Base-by-base conservation (phyloP, 306 rosid genomes). In the Cucumis hystrix region DNA sequence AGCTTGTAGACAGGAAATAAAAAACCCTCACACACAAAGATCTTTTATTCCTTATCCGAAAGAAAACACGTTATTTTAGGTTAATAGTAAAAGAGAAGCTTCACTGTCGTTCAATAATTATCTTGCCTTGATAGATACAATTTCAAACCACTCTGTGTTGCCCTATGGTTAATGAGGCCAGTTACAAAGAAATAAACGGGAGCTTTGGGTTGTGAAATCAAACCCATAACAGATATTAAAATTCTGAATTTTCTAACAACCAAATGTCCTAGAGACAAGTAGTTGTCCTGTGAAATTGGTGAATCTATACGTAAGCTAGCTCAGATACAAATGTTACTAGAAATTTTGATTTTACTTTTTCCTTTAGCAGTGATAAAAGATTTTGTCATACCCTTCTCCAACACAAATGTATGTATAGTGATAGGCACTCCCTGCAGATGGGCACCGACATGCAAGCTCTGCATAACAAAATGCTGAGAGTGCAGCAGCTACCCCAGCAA, bases 391-490 rank as follows among this genome's bases (percentile, higher is more conserved):
- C 98, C 97, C 97, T 89, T 95, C 98, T 74, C 98, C 98, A 73
- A 92, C 83, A 73, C 97, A 95, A 78, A 92, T 90, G 84, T 92
- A 95, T 10, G 98, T 81, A 78, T 95, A 95, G 84, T 92, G 98
- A 86, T 95, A 95, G 18, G 98, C 98, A 73, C 98, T 95, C 40
- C 98, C 98, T 14, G 98, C 97, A 54, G 97, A 95, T 70, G 98
- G 97, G 67, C 93, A 95, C 2, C 98, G 92, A 82, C 98, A 89
- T 8, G 97, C 90, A 79, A 95, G 91, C 85, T 92, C 98, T 1
- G 98, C 98, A 84, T 95, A 95, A 80, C 98, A 95, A 81, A 95
- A 90, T 4, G 98, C 98, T 5, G 98, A 95, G 80, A 95, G 97
- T 43, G 83, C 96, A 74, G 98, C 92, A 4, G 97, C 97, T 73